These are phyloP conservation scores for Sphagnum contortum DNA, from an alignment of 225 moss, liverwort and hornwort genomes.

Conservation along the genomic window DNA sequence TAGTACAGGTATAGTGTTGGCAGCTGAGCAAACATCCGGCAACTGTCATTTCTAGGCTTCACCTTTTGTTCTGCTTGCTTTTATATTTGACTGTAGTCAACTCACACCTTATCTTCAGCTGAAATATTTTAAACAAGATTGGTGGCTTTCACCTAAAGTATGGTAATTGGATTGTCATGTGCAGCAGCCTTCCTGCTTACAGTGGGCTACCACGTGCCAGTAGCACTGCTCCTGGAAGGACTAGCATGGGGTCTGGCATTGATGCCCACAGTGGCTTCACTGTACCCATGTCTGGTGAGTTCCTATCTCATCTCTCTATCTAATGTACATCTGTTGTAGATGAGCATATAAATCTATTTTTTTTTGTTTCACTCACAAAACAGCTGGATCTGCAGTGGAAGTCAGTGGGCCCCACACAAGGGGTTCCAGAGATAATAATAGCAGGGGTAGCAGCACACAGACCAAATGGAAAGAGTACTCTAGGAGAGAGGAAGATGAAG, in stretches of 20 bases:
- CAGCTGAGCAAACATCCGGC: no score
- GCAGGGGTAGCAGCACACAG: conserved; percentile 8
- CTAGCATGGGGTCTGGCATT: conserved; percentile 26
- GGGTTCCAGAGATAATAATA: conserved; percentile 36
- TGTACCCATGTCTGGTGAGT: conserved; percentile 23
- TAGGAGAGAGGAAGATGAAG: conserved; percentile 55
- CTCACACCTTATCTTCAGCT: no score
- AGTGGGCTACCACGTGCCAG: conserved; percentile 27
- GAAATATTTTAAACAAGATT: no score
- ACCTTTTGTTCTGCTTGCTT: no score
- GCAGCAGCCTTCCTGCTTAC: conserved; percentile 31
- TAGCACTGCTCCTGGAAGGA: conserved; percentile 24
- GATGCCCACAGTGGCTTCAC: conserved; percentile 14
- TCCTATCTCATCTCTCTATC: no score
- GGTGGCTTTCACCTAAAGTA: no score
- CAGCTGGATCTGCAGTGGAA: conserved; percentile 30
- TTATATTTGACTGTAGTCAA: no score
- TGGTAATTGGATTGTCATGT: no score
- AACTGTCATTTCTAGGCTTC: no score
- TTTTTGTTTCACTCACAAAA: neutral
- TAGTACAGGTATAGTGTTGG: no score
- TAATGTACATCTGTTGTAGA: no score
- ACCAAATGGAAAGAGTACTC: conserved; percentile 36
- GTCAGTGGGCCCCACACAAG: conserved; percentile 21
- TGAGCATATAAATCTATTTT: no score